Evolutionary conservation across 23 red algal genomes (phyloP).

Genomic region (Gracilaria vermiculophylla): DNA sequence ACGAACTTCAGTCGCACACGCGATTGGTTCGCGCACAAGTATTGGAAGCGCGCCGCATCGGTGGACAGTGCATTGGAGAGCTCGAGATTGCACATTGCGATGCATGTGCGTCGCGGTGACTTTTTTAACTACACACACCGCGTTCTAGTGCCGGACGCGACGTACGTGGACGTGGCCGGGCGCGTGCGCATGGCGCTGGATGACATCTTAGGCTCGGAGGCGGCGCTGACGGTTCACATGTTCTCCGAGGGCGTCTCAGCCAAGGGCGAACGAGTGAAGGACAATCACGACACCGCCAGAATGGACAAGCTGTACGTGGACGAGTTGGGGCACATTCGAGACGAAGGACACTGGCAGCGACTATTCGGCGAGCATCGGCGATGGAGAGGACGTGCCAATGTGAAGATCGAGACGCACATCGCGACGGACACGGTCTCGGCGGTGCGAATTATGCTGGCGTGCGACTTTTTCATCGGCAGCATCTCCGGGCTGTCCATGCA

Average conservation of each 20-base stretch:
- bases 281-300: conserved; percentile 15
- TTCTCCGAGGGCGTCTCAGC: conserved; percentile 39
- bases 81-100: conserved; percentile 6
- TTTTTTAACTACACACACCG: conserved; percentile 42
- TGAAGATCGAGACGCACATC: conserved; percentile 21
- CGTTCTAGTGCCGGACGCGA: conserved; percentile 18
- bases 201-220: neutral
- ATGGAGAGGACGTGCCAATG: neutral
- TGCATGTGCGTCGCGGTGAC: conserved; percentile 53
- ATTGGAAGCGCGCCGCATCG: neutral
- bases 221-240: conserved; percentile 29
- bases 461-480: conserved; percentile 45
- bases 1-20: conserved; percentile 21
- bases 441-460: conserved; percentile 3
- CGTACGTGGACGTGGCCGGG: conserved; percentile 30
- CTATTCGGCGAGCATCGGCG: neutral
- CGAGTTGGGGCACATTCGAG: conserved; percentile 11
- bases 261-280: conserved; percentile 3
- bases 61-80: neutral
- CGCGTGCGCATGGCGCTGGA: conserved; percentile 20
- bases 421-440: conserved; percentile 21
- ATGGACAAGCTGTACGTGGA: conserved; percentile 20
- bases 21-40: conserved; percentile 48
- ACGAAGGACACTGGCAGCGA: neutral
- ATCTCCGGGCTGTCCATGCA: conserved; percentile 13